Evolutionary conservation across 306 rosid species (phyloP), one percentile per base, ranked within the genome.

Genomic region (Fagus crenata): DNA sequence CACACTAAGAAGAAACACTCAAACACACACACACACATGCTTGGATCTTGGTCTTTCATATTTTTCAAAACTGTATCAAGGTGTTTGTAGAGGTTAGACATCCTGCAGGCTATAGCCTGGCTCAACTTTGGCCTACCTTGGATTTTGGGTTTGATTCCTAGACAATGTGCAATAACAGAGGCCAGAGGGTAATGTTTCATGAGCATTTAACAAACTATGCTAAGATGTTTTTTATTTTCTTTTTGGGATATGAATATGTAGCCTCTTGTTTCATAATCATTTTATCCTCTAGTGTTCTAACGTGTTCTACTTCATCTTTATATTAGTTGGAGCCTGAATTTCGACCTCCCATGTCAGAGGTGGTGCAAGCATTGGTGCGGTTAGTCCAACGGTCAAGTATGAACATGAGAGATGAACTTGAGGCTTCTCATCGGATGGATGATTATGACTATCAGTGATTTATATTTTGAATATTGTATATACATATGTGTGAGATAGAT

Each of bases 331-430:
- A 92, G 77, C 89, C 93, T 0, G 92, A 90, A 72, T 89, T 86
- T 71, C 90, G 97, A 71, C 93, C 94, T 65, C 87, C 92, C 1
- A 89, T 87, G 72, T 90, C 97, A 0, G 97, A 94, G 83, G 91
- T 92, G 75, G 97, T 92, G 75, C 90, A 90, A 75, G 77, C 91
- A 55, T 80, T 94, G 87, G 84, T 83, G 49, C 87, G 87, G 70
- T 74, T 92, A 78, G 85, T 89, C 70, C 87, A 92, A 73, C 77
- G 81, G 8, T 90, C 98, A 14, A 89, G 84, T 51, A 4, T 84
- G 86, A 88, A 77, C 51, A 49, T 87, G 86, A 84, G 87, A 81
- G 92, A 91, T 8, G 96, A 86, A 75, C 81, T 90, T 61, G 87
- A 90, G 35, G 83, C 36, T 36, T 87, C 81, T 73, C 84, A 87